A percentile compares a stretch with the other conserved stretches of the same genome.
Evolutionary conservation across 805 yeast species (phyloP).

Genomic region (Ogataea minuta): DNA sequence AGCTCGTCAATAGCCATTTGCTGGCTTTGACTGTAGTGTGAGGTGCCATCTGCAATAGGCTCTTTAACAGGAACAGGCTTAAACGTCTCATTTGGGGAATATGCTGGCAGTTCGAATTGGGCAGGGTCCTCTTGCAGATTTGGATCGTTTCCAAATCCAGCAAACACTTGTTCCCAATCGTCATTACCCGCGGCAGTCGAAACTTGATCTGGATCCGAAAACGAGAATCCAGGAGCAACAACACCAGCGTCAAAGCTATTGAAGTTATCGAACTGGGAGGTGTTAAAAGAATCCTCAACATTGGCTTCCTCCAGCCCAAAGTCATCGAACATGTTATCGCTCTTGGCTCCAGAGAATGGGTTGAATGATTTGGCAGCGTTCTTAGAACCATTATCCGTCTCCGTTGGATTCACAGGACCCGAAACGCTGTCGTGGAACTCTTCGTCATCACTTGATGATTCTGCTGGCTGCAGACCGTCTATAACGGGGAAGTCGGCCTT

Average conservation of each 20-base stretch:
- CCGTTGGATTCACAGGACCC: conserved; percentile 12
- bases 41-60: conserved; percentile 4
- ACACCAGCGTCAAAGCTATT: conserved; percentile 23
- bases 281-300: conserved; percentile 27
- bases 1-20: conserved; percentile 68
- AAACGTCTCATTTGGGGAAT: conserved; percentile 14
- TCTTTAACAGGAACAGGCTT: neutral
- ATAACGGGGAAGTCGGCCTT: neutral
- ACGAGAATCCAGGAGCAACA: conserved; percentile 28
- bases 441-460: conserved; percentile 39
- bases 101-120: conserved; percentile 22
- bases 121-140: conserved; percentile 19
- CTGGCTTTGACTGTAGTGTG: conserved; percentile 29
- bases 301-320: conserved; percentile 36
- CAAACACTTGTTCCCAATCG: conserved; percentile 94
- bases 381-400: neutral
- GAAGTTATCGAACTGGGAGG: conserved; percentile 39
- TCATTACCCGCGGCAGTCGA: conserved; percentile 47
- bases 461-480: conserved; percentile 18
- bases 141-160: conserved; percentile 71
- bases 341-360: conserved; percentile 23
- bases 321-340: conserved; percentile 33
- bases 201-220: conserved; percentile 14
- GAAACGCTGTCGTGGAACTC: conserved; percentile 39
- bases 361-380: conserved; percentile 17